A percentile compares a stretch with the other conserved stretches of the same genome.
These are phyloP conservation scores for Phialophora expanda DNA, from an alignment of 2,329 filamentous ascomycete genomes.

Conservation along the genomic window DNA sequence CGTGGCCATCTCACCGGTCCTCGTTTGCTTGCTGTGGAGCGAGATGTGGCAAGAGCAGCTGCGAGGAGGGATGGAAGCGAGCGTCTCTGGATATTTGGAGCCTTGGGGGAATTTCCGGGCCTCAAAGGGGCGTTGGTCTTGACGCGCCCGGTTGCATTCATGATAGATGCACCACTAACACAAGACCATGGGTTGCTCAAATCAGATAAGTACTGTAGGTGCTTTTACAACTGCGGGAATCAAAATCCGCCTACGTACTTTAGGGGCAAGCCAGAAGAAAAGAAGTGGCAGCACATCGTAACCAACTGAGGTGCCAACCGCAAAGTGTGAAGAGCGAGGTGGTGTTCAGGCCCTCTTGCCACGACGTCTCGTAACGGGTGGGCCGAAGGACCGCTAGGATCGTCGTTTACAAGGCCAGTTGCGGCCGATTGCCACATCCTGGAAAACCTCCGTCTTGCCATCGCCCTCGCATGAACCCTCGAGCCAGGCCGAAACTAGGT, in stretches of 20 bases:
- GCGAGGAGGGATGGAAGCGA: background rate
- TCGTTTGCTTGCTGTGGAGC: background rate
- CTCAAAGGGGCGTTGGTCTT: background rate
- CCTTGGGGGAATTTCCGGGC: constrained; percentile 3
- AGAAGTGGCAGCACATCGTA: background rate
- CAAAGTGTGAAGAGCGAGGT: background rate
- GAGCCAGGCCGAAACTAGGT: background rate
- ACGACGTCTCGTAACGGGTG: background rate
- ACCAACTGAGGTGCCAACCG: background rate
- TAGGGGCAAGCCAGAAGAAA: background rate
- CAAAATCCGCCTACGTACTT: background rate
- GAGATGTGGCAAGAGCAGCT: background rate
- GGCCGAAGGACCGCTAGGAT: too few species aligned
- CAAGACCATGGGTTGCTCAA: background rate
- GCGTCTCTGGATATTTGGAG: background rate
- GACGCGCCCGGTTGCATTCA: background rate
- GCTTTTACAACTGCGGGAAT: background rate
- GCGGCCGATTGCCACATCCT: background rate
- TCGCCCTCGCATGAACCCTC: background rate
- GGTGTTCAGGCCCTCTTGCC: background rate
- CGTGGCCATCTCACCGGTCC: too few species aligned
- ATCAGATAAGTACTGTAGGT: background rate
- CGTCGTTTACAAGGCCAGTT: too few species aligned
- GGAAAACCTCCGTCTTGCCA: background rate
- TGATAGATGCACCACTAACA: background rate